Evolutionary conservation across 2,329 filamentous ascomycete species (phyloP).

Genomic region (Aureobasidium sp.): DNA sequence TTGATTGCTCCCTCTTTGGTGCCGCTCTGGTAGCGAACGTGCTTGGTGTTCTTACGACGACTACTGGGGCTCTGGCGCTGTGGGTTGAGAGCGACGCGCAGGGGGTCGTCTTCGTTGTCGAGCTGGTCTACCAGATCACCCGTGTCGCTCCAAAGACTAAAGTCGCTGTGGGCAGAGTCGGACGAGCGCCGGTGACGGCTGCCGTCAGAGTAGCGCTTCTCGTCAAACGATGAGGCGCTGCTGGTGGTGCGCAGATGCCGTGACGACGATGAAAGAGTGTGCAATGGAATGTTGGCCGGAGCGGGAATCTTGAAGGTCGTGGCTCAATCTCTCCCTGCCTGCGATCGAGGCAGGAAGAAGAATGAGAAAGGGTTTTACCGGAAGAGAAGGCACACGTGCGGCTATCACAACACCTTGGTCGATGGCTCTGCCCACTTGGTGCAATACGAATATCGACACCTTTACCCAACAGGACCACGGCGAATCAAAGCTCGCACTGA

Average conservation of each 20-base stretch:
- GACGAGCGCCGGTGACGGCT: slow-evolving; percentile 46
- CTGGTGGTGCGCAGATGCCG: slow-evolving; percentile 30
- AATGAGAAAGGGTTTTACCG: neutral
- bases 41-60: slow-evolving; percentile 39
- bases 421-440: neutral
- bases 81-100: slow-evolving; percentile 47
- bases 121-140: slow-evolving; percentile 92
- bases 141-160: slow-evolving; percentile 86
- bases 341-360: slow-evolving; percentile 6
- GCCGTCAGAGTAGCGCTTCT: slow-evolving; percentile 43
- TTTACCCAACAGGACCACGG: neutral
- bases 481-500: neutral
- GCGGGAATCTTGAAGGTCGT: slow-evolving; percentile 73
- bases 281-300: slow-evolving; percentile 82
- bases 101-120: slow-evolving; percentile 72
- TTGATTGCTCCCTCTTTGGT: slow-evolving; percentile 13
- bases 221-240: slow-evolving; percentile 37
- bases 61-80: slow-evolving; percentile 14
- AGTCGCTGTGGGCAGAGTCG: slow-evolving; percentile 57
- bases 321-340: slow-evolving; percentile 9
- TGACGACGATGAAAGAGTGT: slow-evolving; percentile 54
- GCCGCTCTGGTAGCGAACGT: slow-evolving; percentile 58
- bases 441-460: neutral
- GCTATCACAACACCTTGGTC: slow-evolving; percentile 7
- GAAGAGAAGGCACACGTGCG: neutral